Evolutionary conservation across 129 eudicot genomes (phyloP).

Genomic region (Flaveria ramosissima): DNA sequence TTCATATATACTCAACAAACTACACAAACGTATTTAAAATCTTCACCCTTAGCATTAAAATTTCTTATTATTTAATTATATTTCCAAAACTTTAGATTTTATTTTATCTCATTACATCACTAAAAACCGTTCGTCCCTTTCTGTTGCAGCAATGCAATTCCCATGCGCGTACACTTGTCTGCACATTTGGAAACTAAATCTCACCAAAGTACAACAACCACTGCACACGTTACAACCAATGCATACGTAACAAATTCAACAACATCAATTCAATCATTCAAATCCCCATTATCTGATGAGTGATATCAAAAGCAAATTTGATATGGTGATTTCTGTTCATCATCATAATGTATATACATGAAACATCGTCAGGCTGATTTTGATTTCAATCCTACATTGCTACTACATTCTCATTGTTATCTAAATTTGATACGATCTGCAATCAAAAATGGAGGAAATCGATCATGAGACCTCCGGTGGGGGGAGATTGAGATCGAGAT

Average conservation of each 20-base stretch:
- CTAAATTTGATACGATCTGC: constrained; percentile 16
- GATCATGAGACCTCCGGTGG: constrained; percentile 48
- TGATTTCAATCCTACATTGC: constrained; percentile 28
- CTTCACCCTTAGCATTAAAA: no score
- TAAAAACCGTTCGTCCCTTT: no score
- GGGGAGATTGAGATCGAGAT: constrained; percentile 56
- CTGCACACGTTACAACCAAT: constrained; percentile 18
- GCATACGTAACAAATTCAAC: background rate
- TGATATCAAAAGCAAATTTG: no score
- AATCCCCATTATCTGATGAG: no score
- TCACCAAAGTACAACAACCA: constrained; percentile 4
- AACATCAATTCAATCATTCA: background rate
- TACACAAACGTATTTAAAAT: no score
- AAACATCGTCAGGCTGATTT: constrained; percentile 37
- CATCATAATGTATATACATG: constrained; percentile 22
- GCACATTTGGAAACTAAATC: constrained; percentile 15
- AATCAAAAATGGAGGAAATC: background rate
- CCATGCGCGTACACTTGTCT: constrained; percentile 34
- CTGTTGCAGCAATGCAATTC: constrained; percentile 10
- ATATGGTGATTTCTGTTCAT: background rate
- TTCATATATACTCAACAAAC: no score
- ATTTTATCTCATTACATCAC: no score
- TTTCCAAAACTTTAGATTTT: no score
- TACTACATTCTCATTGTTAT: background rate
- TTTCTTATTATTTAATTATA: no score